Evolutionary conservation across 1,284 basidiomycete species (phyloP).

Genomic region (Cutaneotrichosporon mucoides): DNA sequence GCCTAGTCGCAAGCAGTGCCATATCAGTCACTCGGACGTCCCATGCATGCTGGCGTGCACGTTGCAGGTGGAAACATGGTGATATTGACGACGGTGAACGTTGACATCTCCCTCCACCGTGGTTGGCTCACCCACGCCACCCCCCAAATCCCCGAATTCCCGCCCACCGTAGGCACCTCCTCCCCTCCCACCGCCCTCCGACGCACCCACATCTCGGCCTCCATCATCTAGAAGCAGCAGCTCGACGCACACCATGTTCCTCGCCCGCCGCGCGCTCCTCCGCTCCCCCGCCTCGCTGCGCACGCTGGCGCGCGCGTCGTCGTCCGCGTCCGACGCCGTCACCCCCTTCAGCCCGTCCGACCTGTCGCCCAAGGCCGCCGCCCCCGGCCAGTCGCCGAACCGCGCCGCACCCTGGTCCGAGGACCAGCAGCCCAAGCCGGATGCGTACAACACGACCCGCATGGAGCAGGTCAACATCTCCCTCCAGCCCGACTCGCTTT

Average conservation of each 20-base stretch:
- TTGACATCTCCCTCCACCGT: not conserved
- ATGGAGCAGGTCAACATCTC: constrained; percentile 88
- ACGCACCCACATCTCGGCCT: not conserved
- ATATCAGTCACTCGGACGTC: too few species aligned
- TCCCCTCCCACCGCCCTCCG: not conserved
- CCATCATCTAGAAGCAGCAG: too few species aligned
- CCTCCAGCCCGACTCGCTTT: constrained; percentile 59
- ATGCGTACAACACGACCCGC: constrained; percentile 31
- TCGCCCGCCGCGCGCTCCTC: constrained; percentile 6
- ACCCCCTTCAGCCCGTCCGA: constrained; percentile 3
- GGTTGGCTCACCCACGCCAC: not conserved
- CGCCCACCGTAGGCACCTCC: not conserved
- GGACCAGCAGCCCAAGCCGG: constrained; percentile 56
- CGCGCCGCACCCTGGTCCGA: constrained; percentile 71
- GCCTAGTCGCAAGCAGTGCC: too few species aligned
- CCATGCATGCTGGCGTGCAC: too few species aligned
- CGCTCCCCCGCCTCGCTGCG: not conserved
- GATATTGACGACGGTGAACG: not conserved
- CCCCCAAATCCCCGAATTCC: not conserved
- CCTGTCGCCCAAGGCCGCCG: constrained; percentile 6
- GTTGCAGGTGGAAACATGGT: too few species aligned
- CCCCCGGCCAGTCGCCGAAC: constrained; percentile 66
- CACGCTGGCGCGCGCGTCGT: too few species aligned
- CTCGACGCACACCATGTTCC: constrained; percentile 8
- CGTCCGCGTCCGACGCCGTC: not conserved